A percentile compares a stretch with the other conserved stretches of the same genome.
These are phyloP conservation scores for Ophiostoma sp. DNA, from an alignment of 2,329 filamentous ascomycete genomes.

Conservation along the genomic window DNA sequence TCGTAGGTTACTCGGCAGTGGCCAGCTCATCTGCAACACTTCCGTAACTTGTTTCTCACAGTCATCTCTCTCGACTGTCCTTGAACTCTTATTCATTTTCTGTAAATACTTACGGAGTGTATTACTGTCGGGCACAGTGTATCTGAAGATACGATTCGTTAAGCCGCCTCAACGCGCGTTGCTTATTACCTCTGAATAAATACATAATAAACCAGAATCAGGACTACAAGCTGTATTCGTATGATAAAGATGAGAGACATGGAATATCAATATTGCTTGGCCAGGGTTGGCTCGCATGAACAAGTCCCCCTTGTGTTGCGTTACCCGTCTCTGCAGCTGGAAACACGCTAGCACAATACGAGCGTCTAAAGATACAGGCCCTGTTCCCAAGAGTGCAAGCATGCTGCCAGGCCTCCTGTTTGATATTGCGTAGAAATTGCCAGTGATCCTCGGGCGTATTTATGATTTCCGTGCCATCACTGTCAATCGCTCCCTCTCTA, in stretches of 20 bases:
- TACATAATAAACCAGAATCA: too few species aligned
- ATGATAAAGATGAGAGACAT: not conserved
- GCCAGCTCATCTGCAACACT: not conserved
- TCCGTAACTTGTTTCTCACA: not conserved
- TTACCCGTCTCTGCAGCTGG: not conserved
- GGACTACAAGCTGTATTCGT: too few species aligned
- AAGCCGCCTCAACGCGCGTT: too few species aligned
- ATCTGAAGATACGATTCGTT: too few species aligned
- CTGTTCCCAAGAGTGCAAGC: not conserved
- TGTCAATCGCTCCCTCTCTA: not conserved
- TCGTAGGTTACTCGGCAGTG: not conserved
- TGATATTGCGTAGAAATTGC: not conserved
- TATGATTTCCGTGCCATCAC: not conserved
- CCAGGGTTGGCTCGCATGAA: conserved; percentile 3
- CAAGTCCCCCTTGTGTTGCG: not conserved
- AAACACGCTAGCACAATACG: conserved; percentile 3
- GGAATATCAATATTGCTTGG: conserved; percentile 4
- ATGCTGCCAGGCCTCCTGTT: not conserved
- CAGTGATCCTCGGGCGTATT: not conserved
- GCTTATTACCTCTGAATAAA: too few species aligned
- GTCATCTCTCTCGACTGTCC: not conserved
- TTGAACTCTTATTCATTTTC: too few species aligned
- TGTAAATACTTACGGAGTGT: too few species aligned
- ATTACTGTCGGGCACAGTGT: too few species aligned
- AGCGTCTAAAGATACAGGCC: not conserved